Base-by-base conservation (phyloP, 2,329 filamentous ascomycete genomes). In the Lasiodiplodia citricola region DNA sequence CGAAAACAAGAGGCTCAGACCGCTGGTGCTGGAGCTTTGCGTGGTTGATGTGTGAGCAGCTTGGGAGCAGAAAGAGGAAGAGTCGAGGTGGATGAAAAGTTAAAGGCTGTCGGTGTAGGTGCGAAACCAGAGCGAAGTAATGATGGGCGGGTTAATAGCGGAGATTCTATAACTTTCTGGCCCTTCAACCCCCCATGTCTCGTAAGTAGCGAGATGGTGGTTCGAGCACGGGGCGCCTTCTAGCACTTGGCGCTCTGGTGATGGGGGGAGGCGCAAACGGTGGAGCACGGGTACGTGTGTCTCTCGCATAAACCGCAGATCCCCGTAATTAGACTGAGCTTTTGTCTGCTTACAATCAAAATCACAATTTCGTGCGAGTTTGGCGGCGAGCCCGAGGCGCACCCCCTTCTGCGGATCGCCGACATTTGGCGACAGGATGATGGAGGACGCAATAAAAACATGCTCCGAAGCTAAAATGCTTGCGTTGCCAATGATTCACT, bases 311-410 rank as follows among this genome's bases (percentile, higher is more conserved):
- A 64, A 52, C 5, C 47, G 60, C 47, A 52, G 60, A 64, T 64
- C 60, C 60, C 60, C 60, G 60, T 64, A 64, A 64, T 64, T 64
- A 64, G 41, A 38, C 60, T 52, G 60, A 52, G 60, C 60, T 7
- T 50, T 35, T 18, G 2, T 54, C 11, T 56, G 37, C 44, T 31
- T 38, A 25, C 52, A 52, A 64, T 64, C 44, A 64, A 64, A 60
- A 51, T 64, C 60, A 8, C 60, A 64, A 64, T 64, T 64, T 64
- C 47, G 60, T 64, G 44, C 14, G 58, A 37, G n/a, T 35, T 35
- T 55, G 21, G 57, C 57, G n/a, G 57, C 60, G 60, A 64, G 28
- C 3, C 28, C 44, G 23, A 31, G 58, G 4, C 58, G 25, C 14
- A 10, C 11, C 54, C 55, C 31, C 55, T 57, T 57, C 52, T 21